Base-by-base conservation (phyloP, 2,329 filamentous ascomycete species). In the Leptographium lundbergii region DNA sequence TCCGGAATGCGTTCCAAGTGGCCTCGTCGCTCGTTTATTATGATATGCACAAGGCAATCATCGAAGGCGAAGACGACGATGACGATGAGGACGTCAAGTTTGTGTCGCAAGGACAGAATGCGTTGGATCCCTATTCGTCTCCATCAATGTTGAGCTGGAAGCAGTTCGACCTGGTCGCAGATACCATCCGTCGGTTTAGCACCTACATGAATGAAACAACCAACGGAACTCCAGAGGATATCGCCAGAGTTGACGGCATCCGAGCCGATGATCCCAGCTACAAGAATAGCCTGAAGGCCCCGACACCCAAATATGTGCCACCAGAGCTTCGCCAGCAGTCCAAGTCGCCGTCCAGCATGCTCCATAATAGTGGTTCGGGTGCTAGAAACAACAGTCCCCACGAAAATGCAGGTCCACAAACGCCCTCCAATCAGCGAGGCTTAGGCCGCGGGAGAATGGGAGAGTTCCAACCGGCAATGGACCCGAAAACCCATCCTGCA, bases 1-100 rank as follows among this genome's bases (percentile, higher is more conserved):
- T 75, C 58, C 71, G 72, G 22, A 75, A 74, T 51, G 71, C 72
- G 5, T 73, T 65, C 58, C 62, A 65, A 57, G 59, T 65, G 3
- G 64, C 64, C 4, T 57, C 59, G n/a, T 62, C 59, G 13, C 59
- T 65, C 6, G 64, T 61, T 1, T 63, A 61, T 29, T 61, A 63
- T 17, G 60, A 64, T 57, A 60, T 59, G 54, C 53, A 54, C 54
- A 57, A 60, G 52, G 22, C 22, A 14, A 0, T 13, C 11, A 11
- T 51, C 48, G 48, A 51, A 51, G 48, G 25, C 14, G 11, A 24
- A 14, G 22, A 25, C 2, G 48, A 29, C 10, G 25, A 51, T 6
- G 48, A 51, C 48, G 25, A 51, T 11, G 48, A 51, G 5, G 48
- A 51, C 48, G 25, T 19, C 11, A 47, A 47, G 13, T 1, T 13